Conservation (phyloP, 2,329 filamentous ascomycete species). For the Colletotrichum lini region DNA sequence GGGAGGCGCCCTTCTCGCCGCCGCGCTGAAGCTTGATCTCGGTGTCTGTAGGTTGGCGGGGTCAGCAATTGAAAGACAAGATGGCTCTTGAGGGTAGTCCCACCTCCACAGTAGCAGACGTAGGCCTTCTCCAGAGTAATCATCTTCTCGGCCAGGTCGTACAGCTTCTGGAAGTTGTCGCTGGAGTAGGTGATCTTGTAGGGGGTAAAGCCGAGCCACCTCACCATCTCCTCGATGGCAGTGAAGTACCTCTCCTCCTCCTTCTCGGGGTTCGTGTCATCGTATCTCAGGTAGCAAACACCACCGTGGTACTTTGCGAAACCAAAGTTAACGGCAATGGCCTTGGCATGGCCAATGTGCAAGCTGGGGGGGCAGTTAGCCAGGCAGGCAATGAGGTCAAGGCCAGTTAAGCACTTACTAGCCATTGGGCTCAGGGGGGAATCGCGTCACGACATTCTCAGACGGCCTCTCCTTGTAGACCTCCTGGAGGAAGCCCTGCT, state of each 20-base stretch:
- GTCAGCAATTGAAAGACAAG: slow-evolving; percentile 1
- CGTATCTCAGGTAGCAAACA: slow-evolving; percentile 76
- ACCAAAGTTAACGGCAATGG: slow-evolving; percentile 96
- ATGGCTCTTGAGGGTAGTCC: slow-evolving; percentile 1
- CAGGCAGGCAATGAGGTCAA: slow-evolving; percentile 52
- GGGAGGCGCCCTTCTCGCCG: slow-evolving; percentile 76
- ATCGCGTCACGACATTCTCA: slow-evolving; percentile 77
- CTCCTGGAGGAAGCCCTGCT: slow-evolving; percentile 80
- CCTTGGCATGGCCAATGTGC: slow-evolving; percentile 89
- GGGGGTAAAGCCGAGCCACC: slow-evolving; percentile 78
- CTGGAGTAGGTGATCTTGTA: slow-evolving; percentile 85
- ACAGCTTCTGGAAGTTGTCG: slow-evolving; percentile 90
- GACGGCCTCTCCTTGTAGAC: slow-evolving; percentile 79
- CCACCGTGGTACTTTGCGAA: slow-evolving; percentile 90
- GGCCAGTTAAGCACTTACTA: slow-evolving; percentile 70
- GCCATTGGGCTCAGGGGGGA: slow-evolving; percentile 92
- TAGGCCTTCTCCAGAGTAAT: slow-evolving; percentile 81
- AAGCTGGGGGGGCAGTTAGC: slow-evolving; percentile 21
- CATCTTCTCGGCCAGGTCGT: slow-evolving; percentile 89
- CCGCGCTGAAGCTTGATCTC: slow-evolving; percentile 92
- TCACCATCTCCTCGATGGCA: slow-evolving; percentile 89
- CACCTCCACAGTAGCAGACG: slow-evolving; percentile 86
- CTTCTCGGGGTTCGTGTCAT: slow-evolving; percentile 95
- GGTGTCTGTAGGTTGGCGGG: slow-evolving; percentile 63
- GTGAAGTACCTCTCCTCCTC: slow-evolving; percentile 92